Evolutionary conservation across 345 rosid species (phyloP).

Genomic region (Hibiscus trionum): DNA sequence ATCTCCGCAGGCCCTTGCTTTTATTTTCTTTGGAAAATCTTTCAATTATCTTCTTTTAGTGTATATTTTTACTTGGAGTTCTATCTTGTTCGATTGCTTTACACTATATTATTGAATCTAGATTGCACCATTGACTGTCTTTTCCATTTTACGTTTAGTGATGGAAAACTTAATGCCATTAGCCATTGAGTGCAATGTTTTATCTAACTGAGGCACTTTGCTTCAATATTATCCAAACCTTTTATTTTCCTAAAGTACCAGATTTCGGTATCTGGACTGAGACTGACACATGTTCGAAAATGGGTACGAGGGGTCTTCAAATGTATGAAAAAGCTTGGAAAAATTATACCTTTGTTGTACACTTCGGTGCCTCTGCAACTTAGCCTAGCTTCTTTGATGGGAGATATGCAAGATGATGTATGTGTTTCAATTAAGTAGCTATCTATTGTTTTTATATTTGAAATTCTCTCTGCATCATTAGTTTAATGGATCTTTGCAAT

Average conservation of each 20-base stretch:
- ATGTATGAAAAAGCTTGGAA: background rate
- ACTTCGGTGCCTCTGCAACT: background rate
- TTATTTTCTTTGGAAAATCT: background rate
- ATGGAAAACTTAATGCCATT: background rate
- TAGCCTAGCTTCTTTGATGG: background rate
- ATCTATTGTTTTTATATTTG: background rate
- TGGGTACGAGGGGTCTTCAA: background rate
- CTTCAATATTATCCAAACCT: background rate
- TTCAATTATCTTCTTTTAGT: background rate
- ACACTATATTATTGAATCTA: too few relatives aligned
- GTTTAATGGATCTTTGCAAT: background rate
- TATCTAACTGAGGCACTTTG: background rate
- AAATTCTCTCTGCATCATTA: background rate
- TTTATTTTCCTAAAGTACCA: background rate
- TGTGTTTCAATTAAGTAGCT: background rate
- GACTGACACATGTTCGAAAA: background rate
- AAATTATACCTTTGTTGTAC: background rate
- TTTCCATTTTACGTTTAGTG: background rate
- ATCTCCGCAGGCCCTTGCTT: conserved; percentile 4
- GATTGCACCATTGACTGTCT: background rate
- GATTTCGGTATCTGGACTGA: background rate
- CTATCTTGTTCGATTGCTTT: background rate
- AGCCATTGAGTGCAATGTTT: background rate
- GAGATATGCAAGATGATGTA: background rate
- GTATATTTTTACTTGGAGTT: background rate